A percentile compares a stretch with the other conserved stretches of the same genome.
Conservation (phyloP, 116 monocot species). For the Cymodocea nodosa region DNA sequence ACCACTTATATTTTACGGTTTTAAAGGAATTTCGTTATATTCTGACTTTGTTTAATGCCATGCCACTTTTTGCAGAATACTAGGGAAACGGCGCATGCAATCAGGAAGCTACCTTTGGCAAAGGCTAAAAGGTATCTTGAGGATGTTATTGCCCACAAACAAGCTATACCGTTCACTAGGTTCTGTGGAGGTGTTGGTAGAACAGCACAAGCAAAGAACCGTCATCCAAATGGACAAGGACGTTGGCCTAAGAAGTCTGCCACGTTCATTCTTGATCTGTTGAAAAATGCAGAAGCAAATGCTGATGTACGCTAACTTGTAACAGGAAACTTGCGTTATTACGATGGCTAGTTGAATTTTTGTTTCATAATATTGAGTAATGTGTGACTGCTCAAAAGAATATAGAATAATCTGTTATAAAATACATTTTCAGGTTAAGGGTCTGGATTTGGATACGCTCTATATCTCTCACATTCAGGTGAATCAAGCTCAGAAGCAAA, state of each 20-base stretch:
- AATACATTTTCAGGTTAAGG: slow-evolving; percentile 43
- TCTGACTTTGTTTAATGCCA: too few species aligned
- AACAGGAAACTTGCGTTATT: background rate
- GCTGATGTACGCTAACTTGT: slow-evolving; percentile 33
- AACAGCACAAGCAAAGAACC: slow-evolving; percentile 67
- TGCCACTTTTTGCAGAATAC: slow-evolving; percentile 35
- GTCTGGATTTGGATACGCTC: slow-evolving; percentile 71
- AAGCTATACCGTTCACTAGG: slow-evolving; percentile 78
- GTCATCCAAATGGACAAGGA: slow-evolving; percentile 73
- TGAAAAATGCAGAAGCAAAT: slow-evolving; percentile 84
- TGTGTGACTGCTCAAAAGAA: too few species aligned
- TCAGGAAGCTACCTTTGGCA: slow-evolving; percentile 42
- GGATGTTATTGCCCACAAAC: slow-evolving; percentile 81
- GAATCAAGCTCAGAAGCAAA: slow-evolving; percentile 74
- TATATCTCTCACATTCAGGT: slow-evolving; percentile 70
- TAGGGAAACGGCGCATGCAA: slow-evolving; percentile 64
- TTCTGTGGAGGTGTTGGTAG: slow-evolving; percentile 75
- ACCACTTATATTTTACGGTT: too few species aligned
- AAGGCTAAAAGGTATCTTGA: slow-evolving; percentile 85
- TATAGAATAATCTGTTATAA: too few species aligned
- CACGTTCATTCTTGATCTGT: slow-evolving; percentile 58
- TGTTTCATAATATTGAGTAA: too few species aligned
- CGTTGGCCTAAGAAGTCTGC: slow-evolving; percentile 74
- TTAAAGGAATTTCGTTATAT: too few species aligned
- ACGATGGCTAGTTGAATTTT: background rate